Base-by-base conservation (phyloP, 768 basidiomycete species). In the Russula brevipes region DNA sequence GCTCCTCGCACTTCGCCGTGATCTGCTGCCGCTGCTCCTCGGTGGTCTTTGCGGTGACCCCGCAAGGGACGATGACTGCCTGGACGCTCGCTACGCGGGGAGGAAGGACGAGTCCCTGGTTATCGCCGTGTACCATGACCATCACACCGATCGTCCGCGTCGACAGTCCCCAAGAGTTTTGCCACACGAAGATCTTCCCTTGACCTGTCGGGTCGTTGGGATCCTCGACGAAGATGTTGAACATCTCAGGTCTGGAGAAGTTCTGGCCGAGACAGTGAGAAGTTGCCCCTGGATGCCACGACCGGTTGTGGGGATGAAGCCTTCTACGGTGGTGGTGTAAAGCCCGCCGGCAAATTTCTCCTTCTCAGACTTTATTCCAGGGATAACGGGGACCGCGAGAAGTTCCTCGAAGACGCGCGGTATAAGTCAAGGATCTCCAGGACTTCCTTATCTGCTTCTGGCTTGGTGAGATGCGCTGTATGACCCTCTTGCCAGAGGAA, bases 401-500 rank as follows among this genome's bases (percentile, higher is more conserved):
- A 99, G 85, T 65, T 99, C 97, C 74, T 96, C 92, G 77, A 94
- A 99, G 8, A 98, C 91, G 61, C 86, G 39, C 91, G 87, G 78
- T 99, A 99, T 65, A 98, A 86, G 60, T 97, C 94, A 70, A 99
- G 88, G 69, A 99, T 98, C 61, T 96, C 83, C 19, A 82, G 85
- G 16, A 98, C 97, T 77, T 98, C 97, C 55, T 76, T 79, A 70
- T 93, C 97, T 31, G 96, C 96, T 74, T 98, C 96, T 4, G 78
- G 72, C 75, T 95, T 89, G 68, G 89, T 91, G 49, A 95, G 81
- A 76, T 89, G 86, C 3, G 97, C 96, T 9, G 97, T 98, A 78
- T 99, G 97, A 42, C 97, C 97, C 76, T 99, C 97, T 78, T 99
- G 97, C 97, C 97, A 99, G n/a, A 99, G 80, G 82, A 98, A 99